Evolutionary conservation across 2,329 filamentous ascomycete species (phyloP), one percentile per base, ranked within the genome.

Genomic region (Dactylellina sp.): DNA sequence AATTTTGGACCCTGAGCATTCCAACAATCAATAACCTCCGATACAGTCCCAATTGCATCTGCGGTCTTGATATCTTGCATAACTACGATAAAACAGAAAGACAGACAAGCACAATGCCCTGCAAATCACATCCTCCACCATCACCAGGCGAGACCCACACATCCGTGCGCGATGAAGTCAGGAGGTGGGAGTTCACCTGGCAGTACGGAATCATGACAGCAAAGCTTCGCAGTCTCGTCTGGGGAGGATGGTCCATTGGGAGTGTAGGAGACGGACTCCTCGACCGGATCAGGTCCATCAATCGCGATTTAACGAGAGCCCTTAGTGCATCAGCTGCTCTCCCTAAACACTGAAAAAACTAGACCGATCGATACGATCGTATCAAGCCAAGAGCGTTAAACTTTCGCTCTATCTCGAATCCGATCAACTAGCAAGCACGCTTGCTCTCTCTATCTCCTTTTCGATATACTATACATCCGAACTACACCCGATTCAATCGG

Each of bases 91-190:
- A n/a, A 32, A 32, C 28, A 9, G 28, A 32, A 9, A 32, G 28
- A 22, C 20, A 20, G 4, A 16, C 16, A 5, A 4, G 6, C 7
- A 71, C 3, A 25, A 72, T 72, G 68, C 68, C 68, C 44, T 72
- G 68, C 47, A 60, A 65, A 72, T 72, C 68, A 1, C 68, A 72
- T 22, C 68, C 68, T n/a, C 68, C 68, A n/a, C 68, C 68, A 9
- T 46, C 49, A 1, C 20, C 32, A 1, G 42, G 46, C 18, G 57
- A 49, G 20, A 62, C 40, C n/a, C 57, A 61, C 12, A 16, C 39
- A 37, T 57, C 66, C 20, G 57, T 62, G 2, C 57, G 50, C 18
- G 66, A 71, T 44, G 66, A 71, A 35, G 66, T 71, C 32, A 63
- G 59, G 39, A 57, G 66, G 50, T 71, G 66, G 66, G 66, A 71